A percentile compares a stretch with the other conserved stretches of the same genome.
Evolutionary conservation across 768 basidiomycete species (phyloP).

Genomic region (Auricularia sp.): DNA sequence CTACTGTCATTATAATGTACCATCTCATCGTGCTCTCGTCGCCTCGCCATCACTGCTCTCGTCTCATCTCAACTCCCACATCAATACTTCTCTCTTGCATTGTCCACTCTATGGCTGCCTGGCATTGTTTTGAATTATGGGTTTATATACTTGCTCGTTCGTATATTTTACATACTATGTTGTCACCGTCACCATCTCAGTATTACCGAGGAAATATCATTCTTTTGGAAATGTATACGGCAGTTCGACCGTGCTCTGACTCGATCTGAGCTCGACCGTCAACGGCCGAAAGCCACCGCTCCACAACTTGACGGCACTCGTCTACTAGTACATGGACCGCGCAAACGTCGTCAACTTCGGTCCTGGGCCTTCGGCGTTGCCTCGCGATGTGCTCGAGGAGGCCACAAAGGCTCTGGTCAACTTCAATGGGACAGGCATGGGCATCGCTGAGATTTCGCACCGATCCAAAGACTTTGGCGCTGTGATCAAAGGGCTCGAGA

Average conservation of each 20-base stretch:
- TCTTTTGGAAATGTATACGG: no score
- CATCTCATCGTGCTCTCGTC: neutral
- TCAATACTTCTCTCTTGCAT: no score
- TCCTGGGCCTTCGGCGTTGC: slow-evolving; percentile 88
- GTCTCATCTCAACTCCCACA: neutral
- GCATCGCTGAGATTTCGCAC: slow-evolving; percentile 93
- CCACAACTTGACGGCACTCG: neutral
- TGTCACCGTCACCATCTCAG: no score
- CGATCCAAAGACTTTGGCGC: slow-evolving; percentile 81
- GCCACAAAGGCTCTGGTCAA: slow-evolving; percentile 81
- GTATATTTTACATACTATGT: no score
- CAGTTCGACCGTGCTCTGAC: no score
- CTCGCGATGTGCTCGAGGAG: slow-evolving; percentile 73
- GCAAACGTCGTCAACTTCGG: slow-evolving; percentile 78
- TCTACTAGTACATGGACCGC: slow-evolving; percentile 17
- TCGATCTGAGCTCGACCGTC: neutral
- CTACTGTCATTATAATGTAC: neutral
- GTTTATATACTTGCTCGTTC: no score
- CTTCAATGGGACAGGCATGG: slow-evolving; percentile 85
- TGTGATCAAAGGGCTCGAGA: slow-evolving; percentile 53
- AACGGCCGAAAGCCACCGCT: neutral
- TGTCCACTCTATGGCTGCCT: no score
- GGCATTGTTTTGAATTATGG: no score
- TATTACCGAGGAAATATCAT: no score
- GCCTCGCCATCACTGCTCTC: neutral